Evolutionary conservation across 1,139 yeast genomes (phyloP), one percentile per base, ranked within the genome.

Genomic region (Kodamaea derodonti): DNA sequence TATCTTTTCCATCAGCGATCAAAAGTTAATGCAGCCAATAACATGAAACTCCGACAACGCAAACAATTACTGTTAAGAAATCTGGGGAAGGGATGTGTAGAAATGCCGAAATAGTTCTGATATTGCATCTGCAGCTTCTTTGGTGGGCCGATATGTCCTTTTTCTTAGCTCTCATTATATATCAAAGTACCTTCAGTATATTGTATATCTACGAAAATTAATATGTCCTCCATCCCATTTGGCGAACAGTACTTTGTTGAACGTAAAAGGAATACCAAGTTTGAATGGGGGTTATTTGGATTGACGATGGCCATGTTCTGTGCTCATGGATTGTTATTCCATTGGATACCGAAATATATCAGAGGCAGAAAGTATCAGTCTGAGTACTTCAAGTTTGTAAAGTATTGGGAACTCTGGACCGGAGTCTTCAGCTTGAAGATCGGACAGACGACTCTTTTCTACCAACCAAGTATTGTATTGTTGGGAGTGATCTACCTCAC

Each of bases 1-100:
- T 69, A 52, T 74, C 69, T 43, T 68, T 56, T 49, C 74, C 66
- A 10, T 75, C 75, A 27, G 74, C 62, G 45, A 68, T 73, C 73
- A 73, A 68, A 55, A 66, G 31, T 73, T 73, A 48, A 73, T 68
- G 27, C 67, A 11, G 66, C 62, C 32, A 46, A 32, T 35, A 15
- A 32, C 29, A 18, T n/a, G 32, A 12, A 13, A 12, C 9, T 18
- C 27, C 23, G 23, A 15, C 18, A 22, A 11, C 28, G 28, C 28
- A 25, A 20, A 11, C 11, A n/a, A n/a, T n/a, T n/a, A n/a, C n/a
- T n/a, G n/a, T n/a, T n/a, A n/a, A n/a, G 22, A 18, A 18, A 18
- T 18, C 22, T 9, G 9, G n/a, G n/a, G n/a, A n/a, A n/a, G n/a
- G n/a, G n/a, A n/a, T n/a, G n/a, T n/a, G n/a, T n/a, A n/a, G n/a